Evolutionary conservation across 2,329 filamentous ascomycete species (phyloP).

Genomic region (Alternaria conjuncta): DNA sequence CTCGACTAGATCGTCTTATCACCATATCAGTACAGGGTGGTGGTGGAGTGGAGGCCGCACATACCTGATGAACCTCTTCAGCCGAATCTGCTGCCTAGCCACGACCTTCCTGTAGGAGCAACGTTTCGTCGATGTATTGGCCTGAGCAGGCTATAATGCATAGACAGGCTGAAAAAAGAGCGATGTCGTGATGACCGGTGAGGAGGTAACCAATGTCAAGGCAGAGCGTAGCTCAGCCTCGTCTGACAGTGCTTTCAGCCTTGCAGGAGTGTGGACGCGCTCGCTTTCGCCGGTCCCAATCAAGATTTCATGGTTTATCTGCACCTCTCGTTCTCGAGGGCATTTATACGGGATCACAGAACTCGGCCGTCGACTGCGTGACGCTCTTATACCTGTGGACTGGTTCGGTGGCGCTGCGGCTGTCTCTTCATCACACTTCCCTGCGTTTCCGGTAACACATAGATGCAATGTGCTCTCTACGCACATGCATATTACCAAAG

Average conservation of each 20-base stretch:
- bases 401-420: slow-evolving; percentile 4
- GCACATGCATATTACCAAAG: slow-evolving; percentile 11
- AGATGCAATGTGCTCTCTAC: not conserved
- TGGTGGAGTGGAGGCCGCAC: slow-evolving; percentile 1
- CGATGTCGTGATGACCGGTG: slow-evolving; percentile 21
- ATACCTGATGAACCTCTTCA: slow-evolving; percentile 15
- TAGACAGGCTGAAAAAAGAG: slow-evolving; percentile 1
- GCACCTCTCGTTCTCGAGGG: not conserved
- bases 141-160: not conserved
- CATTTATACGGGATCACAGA: not conserved
- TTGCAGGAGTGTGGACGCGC: slow-evolving; percentile 12
- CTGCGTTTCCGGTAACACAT: not conserved
- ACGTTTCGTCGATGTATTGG: slow-evolving; percentile 13
- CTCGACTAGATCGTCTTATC: not conserved
- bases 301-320: not conserved
- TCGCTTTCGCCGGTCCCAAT: slow-evolving; percentile 1
- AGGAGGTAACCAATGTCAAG: slow-evolving; percentile 14
- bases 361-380: not conserved
- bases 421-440: not conserved
- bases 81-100: slow-evolving; percentile 18
- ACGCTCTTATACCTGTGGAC: slow-evolving; percentile 8
- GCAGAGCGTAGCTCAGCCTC: slow-evolving; percentile 19
- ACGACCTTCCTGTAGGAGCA: slow-evolving; percentile 3
- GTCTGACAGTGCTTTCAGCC: slow-evolving; percentile 16
- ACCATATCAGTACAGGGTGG: not conserved